A percentile compares a stretch with the other conserved stretches of the same genome.
These are phyloP conservation scores for Hypoxylon sp. DNA, from an alignment of 2,329 filamentous ascomycete species.

Conservation along the genomic window DNA sequence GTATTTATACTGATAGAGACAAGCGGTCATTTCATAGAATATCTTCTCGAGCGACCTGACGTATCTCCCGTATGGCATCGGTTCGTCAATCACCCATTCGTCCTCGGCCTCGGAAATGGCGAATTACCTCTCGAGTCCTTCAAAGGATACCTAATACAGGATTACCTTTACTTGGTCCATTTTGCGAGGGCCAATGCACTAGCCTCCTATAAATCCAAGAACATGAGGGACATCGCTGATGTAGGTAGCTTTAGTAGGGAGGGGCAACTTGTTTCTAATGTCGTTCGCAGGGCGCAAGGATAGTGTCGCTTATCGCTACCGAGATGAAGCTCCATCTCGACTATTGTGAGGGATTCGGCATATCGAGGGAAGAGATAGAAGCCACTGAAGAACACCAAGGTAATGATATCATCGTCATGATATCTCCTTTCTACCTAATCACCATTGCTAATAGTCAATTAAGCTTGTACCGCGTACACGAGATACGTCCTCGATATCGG, in stretches of 20 bases:
- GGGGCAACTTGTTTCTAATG: slow-evolving; percentile 1
- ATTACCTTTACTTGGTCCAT: slow-evolving; percentile 91
- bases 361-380: slow-evolving; percentile 77
- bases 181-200: slow-evolving; percentile 88
- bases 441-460: slow-evolving; percentile 34
- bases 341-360: slow-evolving; percentile 84
- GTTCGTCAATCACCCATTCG: slow-evolving; percentile 85
- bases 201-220: slow-evolving; percentile 83
- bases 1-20: slow-evolving; percentile 23
- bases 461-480: slow-evolving; percentile 74
- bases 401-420: no score
- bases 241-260: slow-evolving; percentile 53
- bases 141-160: slow-evolving; percentile 89
- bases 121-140: slow-evolving; percentile 79
- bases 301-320: slow-evolving; percentile 78
- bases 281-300: slow-evolving; percentile 64
- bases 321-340: slow-evolving; percentile 84
- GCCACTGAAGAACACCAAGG: slow-evolving; percentile 77
- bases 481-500: slow-evolving; percentile 89
- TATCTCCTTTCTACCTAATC: no score
- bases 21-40: slow-evolving; percentile 83
- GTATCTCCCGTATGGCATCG: slow-evolving; percentile 77
- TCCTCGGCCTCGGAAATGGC: slow-evolving; percentile 77
- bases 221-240: slow-evolving; percentile 74
- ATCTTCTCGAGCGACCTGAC: slow-evolving; percentile 77